Base-by-base conservation (phyloP, 208 protist species). In the Novymonas esmeraldas region DNA sequence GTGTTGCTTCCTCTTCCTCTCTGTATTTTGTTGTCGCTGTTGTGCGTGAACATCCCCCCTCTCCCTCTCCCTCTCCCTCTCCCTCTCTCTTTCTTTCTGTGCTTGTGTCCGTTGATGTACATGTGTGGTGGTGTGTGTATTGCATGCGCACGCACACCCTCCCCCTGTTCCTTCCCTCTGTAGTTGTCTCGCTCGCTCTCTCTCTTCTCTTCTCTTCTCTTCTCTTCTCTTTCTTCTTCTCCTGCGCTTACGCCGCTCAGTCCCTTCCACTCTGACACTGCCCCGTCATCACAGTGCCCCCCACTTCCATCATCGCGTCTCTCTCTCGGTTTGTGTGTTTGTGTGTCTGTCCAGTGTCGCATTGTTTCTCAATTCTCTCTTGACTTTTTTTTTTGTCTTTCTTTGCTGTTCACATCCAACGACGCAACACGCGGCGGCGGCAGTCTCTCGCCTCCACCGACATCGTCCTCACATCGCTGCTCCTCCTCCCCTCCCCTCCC, bases 151-250 rank as follows among this genome's bases (percentile, higher is more conserved):
- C n/a, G n/a, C n/a, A n/a, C n/a, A n/a, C 42, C 24, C 24, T 45
- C 31, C 18, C 46, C 20, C 26, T 50, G 11, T 33, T 64, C 16
- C 20, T 29, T 52, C 14, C 38, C 26, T 28, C 9, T 18, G 10
- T 49, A 16, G 4, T 33, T 29, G 6, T 46, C 31, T 18, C 33
- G 13, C 45, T 6, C 45, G 14, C 39, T 36, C 38, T 41, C 60
- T 34, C 46, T 41, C 42, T 57, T 54, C 51, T 42, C 38, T 49
- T 70, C 33, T 26, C 49, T 55, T 55, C 29, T 55, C 29, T 38
- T 20, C 26, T 13, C 34, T 58, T 58, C 52, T 58, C 34, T 42
- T 10, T 38, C 20, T 42, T 42, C 9, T 14, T 58, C 29, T 14
- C 6, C 14, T n/a, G n/a, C n/a, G n/a, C n/a, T n/a, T n/a, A n/a